Percentiles rank a stretch among this genome's conserved stretches.
phyloP scores from a whole-genome alignment of 495 filamentous ascomycete genomes.

The Xylaria castorea region DNA sequence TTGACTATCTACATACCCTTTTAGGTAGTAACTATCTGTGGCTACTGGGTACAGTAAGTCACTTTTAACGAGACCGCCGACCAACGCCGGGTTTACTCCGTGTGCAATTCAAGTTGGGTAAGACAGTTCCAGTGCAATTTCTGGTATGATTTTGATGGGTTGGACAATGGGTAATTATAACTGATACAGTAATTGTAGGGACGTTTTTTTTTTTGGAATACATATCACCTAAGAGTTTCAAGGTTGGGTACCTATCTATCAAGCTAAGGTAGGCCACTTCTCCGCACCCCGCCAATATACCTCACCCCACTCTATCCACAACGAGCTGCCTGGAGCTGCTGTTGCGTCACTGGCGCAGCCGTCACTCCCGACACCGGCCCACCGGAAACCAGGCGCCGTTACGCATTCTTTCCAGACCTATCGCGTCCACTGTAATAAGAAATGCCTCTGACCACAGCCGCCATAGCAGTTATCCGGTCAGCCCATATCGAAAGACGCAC shows the following conservation, averaged over 20 bases:
- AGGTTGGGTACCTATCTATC: neutral
- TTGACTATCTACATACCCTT: neutral
- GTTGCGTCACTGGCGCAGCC: constrained; percentile 10
- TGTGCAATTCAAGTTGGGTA: neutral
- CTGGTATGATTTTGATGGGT: neutral
- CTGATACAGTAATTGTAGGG: constrained; percentile 19
- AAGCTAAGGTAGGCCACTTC: neutral
- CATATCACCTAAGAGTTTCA: neutral
- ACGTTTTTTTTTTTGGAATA: neutral
- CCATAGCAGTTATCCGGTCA: constrained; percentile 8
- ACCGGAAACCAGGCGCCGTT: constrained; percentile 4
- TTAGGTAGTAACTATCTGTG: constrained; percentile 2
- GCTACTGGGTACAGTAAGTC: neutral
- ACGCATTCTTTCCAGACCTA: neutral
- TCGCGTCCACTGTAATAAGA: neutral
- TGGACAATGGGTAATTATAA: too few relatives aligned
- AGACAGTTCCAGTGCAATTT: constrained; percentile 4
- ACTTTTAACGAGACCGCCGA: neutral
- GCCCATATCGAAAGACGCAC: constrained; percentile 16
- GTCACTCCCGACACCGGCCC: neutral
- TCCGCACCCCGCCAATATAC: constrained; percentile 15
- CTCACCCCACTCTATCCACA: constrained; percentile 9
- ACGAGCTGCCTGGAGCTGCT: neutral
- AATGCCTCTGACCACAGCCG: neutral
- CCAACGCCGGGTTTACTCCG: constrained; percentile 12